A percentile compares a stretch with the other conserved stretches of the same genome.
Conservation (phyloP, 139 green algal species). For the Chlamydomonas urium region DNA sequence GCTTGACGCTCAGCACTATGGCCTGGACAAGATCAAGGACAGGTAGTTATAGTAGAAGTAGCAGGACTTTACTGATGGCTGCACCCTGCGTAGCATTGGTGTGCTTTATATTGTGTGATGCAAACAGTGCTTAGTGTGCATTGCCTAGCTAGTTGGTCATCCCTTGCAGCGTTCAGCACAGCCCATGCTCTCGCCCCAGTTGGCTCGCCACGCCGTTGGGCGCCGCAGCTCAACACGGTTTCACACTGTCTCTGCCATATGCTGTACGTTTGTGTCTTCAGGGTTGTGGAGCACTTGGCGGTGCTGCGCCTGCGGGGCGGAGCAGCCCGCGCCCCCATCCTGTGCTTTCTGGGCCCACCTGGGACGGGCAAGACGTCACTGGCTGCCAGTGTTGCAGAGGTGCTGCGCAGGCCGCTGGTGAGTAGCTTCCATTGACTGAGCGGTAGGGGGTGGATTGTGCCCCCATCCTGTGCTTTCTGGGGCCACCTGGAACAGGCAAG, state of each 20-base stretch:
- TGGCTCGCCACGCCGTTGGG: too few species aligned
- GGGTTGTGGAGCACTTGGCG: conserved; percentile 72
- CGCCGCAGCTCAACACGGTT: too few species aligned
- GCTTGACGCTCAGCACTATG: conserved; percentile 90
- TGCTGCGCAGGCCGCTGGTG: too few species aligned
- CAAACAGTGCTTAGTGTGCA: too few species aligned
- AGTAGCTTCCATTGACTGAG: too few species aligned
- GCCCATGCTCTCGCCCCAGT: too few species aligned
- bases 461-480: conserved; percentile 84
- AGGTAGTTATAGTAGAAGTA: too few species aligned
- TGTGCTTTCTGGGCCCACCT: conserved; percentile 86
- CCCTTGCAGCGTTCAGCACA: too few species aligned
- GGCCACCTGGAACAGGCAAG: conserved; percentile 89
- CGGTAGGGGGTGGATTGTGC: conserved; percentile 50
- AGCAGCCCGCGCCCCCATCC: conserved; percentile 54
- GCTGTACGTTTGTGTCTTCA: conserved; percentile 11
- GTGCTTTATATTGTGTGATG: conserved; percentile 62
- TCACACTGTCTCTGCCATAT: not conserved
- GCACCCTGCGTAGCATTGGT: too few species aligned
- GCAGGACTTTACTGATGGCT: too few species aligned
- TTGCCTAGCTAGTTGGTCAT: too few species aligned
- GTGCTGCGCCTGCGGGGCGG: conserved; percentile 67
- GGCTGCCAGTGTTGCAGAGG: conserved; percentile 67
- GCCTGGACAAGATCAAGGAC: conserved; percentile 87
- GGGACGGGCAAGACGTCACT: conserved; percentile 90